phyloP scores from a whole-genome alignment of 371 early-diverging fungal species.

The Cokeromyces recurvatus region DNA sequence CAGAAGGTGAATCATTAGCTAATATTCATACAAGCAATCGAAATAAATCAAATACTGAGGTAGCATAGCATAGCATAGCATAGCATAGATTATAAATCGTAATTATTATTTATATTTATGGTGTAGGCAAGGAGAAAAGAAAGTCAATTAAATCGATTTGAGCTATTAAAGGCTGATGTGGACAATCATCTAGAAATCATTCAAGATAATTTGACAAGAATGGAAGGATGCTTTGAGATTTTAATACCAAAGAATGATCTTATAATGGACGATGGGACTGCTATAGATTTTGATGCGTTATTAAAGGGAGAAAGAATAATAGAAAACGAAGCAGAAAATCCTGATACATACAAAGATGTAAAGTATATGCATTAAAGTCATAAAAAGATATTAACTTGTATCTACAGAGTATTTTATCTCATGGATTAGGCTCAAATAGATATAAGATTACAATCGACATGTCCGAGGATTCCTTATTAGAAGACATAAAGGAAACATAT shows the following conservation, averaged over 20 bases:
- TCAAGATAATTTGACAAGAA: slow-evolving; percentile 45
- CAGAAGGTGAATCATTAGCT: slow-evolving; percentile 1
- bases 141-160: slow-evolving; percentile 42
- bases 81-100: no score
- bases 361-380: no score
- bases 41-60: slow-evolving; percentile 15
- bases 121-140: slow-evolving; percentile 30
- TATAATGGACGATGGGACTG: slow-evolving; percentile 2
- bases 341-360: slow-evolving; percentile 22
- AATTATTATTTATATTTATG: no score
- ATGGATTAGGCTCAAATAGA: slow-evolving; percentile 61
- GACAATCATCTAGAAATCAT: slow-evolving; percentile 41
- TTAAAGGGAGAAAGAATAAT: slow-evolving; percentile 23
- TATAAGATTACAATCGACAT: slow-evolving; percentile 57
- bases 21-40: slow-evolving; percentile 20
- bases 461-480: slow-evolving; percentile 41
- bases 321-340: background rate
- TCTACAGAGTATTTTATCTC: slow-evolving; percentile 27
- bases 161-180: slow-evolving; percentile 33
- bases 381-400: no score
- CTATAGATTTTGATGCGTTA: slow-evolving; percentile 30
- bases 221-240: slow-evolving; percentile 59
- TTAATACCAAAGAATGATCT: slow-evolving; percentile 42
- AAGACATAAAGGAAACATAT: slow-evolving; percentile 50
- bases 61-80: no score